phyloP scores from a whole-genome alignment of 805 yeast species.

The Saturnispora besseyi region DNA sequence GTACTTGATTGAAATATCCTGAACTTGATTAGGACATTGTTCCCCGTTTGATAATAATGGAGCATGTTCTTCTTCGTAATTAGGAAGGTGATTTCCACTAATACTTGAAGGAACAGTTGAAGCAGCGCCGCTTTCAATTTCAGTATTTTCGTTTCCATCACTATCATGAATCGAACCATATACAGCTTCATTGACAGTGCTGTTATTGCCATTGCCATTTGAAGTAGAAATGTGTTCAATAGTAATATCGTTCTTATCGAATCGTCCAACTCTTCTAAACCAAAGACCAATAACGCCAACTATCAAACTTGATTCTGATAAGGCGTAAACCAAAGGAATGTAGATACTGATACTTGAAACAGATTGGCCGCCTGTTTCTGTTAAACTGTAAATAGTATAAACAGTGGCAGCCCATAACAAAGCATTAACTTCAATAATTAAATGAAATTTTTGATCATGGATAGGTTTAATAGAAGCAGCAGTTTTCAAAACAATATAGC shows the following conservation, averaged over 20 bases:
- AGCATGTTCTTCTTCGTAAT: conserved; percentile 1
- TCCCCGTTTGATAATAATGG: conserved; percentile 13
- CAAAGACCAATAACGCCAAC: conserved; percentile 39
- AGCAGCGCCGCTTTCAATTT: background rate
- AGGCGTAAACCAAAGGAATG: conserved; percentile 1
- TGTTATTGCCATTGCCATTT: conserved; percentile 8
- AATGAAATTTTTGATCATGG: conserved; percentile 51
- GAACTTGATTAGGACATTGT: background rate
- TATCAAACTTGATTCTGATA: conserved; percentile 14
- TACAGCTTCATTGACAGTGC: background rate
- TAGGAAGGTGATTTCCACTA: background rate
- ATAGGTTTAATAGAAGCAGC: conserved; percentile 37
- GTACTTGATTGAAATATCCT: conserved; percentile 19
- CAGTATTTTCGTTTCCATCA: conserved; percentile 11
- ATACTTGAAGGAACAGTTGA: background rate
- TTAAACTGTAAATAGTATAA: conserved; percentile 33
- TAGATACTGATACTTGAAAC: conserved; percentile 22
- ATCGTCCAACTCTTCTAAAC: conserved; percentile 28
- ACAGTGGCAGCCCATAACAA: conserved; percentile 50
- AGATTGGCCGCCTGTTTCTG: conserved; percentile 47
- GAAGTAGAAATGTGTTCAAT: conserved; percentile 18
- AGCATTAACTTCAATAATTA: conserved; percentile 45
- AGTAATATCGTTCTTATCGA: conserved; percentile 14
- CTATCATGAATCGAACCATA: background rate
- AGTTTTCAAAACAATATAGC: conserved; percentile 47